A percentile compares a stretch with the other conserved stretches of the same genome.
Conservation (phyloP, 2,329 filamentous ascomycete species). For the Alternaria sp. region DNA sequence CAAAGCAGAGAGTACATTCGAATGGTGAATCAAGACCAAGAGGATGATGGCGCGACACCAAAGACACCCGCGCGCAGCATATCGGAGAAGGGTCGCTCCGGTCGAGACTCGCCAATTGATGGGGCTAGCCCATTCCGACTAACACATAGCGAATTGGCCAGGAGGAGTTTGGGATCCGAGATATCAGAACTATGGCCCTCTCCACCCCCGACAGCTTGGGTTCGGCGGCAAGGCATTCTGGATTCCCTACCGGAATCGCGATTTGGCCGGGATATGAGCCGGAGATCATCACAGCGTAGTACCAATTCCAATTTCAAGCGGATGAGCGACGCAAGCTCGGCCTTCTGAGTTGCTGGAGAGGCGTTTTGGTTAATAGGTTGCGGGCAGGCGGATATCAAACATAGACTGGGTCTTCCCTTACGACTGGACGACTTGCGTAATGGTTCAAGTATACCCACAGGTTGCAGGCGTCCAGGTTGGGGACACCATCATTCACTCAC, state of each 20-base stretch:
- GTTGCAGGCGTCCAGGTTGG: slow-evolving; percentile 14
- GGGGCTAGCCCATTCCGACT: slow-evolving; percentile 36
- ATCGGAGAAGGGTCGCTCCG: background rate
- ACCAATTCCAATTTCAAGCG: background rate
- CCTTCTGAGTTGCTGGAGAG: background rate
- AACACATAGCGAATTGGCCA: slow-evolving; percentile 35
- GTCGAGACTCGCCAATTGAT: slow-evolving; percentile 38
- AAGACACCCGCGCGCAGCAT: slow-evolving; percentile 1
- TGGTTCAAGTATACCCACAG: slow-evolving; percentile 26
- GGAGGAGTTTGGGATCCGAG: slow-evolving; percentile 23
- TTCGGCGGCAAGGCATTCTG: slow-evolving; percentile 7
- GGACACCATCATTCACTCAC: slow-evolving; percentile 14
- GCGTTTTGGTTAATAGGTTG: slow-evolving; percentile 3
- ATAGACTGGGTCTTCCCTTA: background rate
- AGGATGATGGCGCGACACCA: background rate
- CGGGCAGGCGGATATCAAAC: background rate
- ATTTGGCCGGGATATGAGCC: slow-evolving; percentile 6
- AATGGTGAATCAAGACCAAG: background rate
- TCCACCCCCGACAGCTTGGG: slow-evolving; percentile 21
- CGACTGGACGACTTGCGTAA: slow-evolving; percentile 7
- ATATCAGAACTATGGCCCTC: slow-evolving; percentile 26
- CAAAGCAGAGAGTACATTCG: background rate
- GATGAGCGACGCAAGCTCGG: background rate
- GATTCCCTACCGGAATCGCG: slow-evolving; percentile 2
- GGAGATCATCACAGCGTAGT: background rate